A percentile compares a stretch with the other conserved stretches of the same genome.
Evolutionary conservation across 257 asterid genomes (phyloP).

Genomic region (Ehretia macrophylla): DNA sequence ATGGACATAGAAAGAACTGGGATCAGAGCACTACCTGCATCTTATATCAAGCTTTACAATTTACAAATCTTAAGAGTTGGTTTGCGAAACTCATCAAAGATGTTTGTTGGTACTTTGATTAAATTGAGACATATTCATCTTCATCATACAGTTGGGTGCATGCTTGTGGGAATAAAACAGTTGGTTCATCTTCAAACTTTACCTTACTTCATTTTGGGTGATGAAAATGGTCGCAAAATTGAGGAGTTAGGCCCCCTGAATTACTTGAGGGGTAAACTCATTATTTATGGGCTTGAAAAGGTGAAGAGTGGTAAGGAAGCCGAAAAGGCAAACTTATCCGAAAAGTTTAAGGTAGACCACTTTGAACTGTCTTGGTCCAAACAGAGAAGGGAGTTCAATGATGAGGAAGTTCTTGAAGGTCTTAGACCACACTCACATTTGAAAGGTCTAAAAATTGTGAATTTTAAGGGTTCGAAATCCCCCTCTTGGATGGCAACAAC

Average conservation of each 20-base stretch:
- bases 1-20: constrained; percentile 12
- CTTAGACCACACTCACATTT: not conserved
- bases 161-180: constrained; percentile 15
- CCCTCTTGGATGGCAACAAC: not conserved
- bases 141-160: not conserved
- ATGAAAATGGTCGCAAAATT: constrained; percentile 7
- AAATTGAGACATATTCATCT: constrained; percentile 16
- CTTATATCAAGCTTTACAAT: constrained; percentile 16
- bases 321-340: constrained; percentile 12
- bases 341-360: not conserved
- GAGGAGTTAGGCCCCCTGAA: constrained; percentile 23
- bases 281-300: constrained; percentile 13
- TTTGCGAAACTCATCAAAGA: not conserved
- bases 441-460: not conserved
- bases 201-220: constrained; percentile 1
- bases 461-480: constrained; percentile 1
- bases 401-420: constrained; percentile 29
- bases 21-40: constrained; percentile 6
- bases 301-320: constrained; percentile 24
- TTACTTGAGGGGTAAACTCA: constrained; percentile 14
- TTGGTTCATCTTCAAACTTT: constrained; percentile 22
- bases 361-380: constrained; percentile 12
- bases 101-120: constrained; percentile 11
- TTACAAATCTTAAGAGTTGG: constrained; percentile 20
- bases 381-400: constrained; percentile 6